phyloP scores from a whole-genome alignment of 73 alveolate species.

The Paramecium tetraurelia region DNA sequence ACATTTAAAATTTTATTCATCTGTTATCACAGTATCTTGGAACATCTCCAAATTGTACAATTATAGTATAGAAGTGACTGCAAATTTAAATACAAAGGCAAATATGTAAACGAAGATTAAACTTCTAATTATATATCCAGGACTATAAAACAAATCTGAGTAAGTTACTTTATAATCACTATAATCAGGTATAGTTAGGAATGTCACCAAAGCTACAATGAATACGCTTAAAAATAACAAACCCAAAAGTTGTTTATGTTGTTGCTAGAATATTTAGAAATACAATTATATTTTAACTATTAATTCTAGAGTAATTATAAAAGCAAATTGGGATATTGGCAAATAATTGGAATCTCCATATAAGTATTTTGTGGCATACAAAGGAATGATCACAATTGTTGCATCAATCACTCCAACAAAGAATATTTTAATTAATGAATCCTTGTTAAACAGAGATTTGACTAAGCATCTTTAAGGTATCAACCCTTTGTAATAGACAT shows the following conservation, averaged over 20 bases:
- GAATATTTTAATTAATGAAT: neutral
- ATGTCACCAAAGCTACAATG: neutral
- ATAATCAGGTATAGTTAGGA: neutral
- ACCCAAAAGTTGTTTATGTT: neutral
- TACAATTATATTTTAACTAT: neutral
- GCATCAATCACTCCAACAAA: neutral
- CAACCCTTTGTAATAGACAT: neutral
- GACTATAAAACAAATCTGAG: slow-evolving; percentile 45
- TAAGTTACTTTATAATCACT: neutral
- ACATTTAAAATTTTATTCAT: neutral
- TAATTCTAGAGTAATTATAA: neutral
- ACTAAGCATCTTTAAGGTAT: neutral
- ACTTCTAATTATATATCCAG: slow-evolving; percentile 30
- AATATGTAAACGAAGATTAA: neutral
- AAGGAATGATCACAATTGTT: neutral
- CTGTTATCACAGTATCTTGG: neutral
- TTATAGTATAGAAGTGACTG: neutral
- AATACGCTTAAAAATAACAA: neutral
- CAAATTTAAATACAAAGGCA: slow-evolving; percentile 7
- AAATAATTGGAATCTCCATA: slow-evolving; percentile 29
- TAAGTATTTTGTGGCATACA: neutral
- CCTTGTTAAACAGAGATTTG: neutral
- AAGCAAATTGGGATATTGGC: slow-evolving; percentile 21
- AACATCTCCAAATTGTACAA: neutral
- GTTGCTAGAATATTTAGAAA: neutral